Evolutionary conservation across 2,329 filamentous ascomycete genomes (phyloP).

Genomic region (Hypoxylon sp.): DNA sequence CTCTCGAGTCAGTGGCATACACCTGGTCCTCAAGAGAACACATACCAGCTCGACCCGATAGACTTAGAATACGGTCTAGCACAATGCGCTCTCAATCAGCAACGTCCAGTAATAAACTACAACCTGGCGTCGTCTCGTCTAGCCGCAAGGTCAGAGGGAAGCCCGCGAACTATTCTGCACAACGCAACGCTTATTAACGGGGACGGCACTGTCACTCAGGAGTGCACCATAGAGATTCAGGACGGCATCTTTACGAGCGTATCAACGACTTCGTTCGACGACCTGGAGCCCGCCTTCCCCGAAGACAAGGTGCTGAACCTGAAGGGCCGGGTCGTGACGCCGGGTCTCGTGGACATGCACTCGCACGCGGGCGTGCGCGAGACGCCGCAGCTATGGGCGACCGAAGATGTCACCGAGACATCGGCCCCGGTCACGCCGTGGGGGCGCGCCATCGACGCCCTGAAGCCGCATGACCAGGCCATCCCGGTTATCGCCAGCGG

Average conservation of each 20-base stretch:
- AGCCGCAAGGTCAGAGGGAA: not conserved
- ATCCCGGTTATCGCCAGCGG: slow-evolving; percentile 37
- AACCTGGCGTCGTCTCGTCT: slow-evolving; percentile 28
- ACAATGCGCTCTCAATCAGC: slow-evolving; percentile 29
- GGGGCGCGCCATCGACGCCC: slow-evolving; percentile 33
- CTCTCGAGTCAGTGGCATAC: slow-evolving; percentile 22
- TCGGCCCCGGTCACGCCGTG: slow-evolving; percentile 32
- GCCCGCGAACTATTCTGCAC: slow-evolving; percentile 30
- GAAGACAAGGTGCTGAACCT: slow-evolving; percentile 26
- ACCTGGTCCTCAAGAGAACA: not conserved
- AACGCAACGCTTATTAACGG: slow-evolving; percentile 43
- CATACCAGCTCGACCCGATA: slow-evolving; percentile 4
- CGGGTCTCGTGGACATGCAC: slow-evolving; percentile 36
- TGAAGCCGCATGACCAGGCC: slow-evolving; percentile 36
- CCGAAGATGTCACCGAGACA: slow-evolving; percentile 36
- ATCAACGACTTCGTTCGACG: not conserved
- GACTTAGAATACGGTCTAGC: slow-evolving; percentile 29
- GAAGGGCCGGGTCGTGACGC: slow-evolving; percentile 33
- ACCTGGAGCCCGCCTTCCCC: not conserved
- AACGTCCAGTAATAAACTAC: slow-evolving; percentile 26
- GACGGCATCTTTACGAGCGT: slow-evolving; percentile 35
- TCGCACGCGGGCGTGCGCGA: slow-evolving; percentile 32
- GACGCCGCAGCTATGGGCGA: slow-evolving; percentile 32
- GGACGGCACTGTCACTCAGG: slow-evolving; percentile 29
- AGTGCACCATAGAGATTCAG: slow-evolving; percentile 37